Percentiles rank a stretch among this genome's conserved stretches.
Conservation (phyloP, 2,329 filamentous ascomycete species). For the Bertia moriformis region DNA sequence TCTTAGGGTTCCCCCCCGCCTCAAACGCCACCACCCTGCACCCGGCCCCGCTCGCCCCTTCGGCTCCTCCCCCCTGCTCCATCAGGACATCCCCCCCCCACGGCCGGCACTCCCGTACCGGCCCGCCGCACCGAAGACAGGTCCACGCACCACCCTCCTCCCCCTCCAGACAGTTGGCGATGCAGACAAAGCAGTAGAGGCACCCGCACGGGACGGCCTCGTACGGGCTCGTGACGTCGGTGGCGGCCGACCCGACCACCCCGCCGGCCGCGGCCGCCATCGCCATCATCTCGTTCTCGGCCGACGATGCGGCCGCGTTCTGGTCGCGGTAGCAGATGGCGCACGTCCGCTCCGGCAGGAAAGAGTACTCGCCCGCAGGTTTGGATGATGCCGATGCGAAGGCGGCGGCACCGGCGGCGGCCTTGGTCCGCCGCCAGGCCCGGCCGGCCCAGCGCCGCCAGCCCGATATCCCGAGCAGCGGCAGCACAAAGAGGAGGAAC, state of each 20-base stretch:
- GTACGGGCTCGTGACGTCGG: slow-evolving; percentile 92
- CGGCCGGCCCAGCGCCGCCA: slow-evolving; percentile 84
- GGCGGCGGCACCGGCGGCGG: slow-evolving; percentile 30
- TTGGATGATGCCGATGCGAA: too few species aligned
- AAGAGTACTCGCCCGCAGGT: slow-evolving; percentile 61
- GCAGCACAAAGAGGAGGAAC: slow-evolving; percentile 92
- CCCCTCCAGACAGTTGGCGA: slow-evolving; percentile 73
- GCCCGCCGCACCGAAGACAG: slow-evolving; percentile 74
- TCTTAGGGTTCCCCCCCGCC: too few species aligned
- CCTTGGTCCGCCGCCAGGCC: slow-evolving; percentile 67
- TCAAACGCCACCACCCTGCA: not conserved
- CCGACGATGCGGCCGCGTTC: not conserved
- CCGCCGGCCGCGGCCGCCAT: slow-evolving; percentile 58
- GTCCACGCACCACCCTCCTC: slow-evolving; percentile 92
- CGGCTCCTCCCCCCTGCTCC: too few species aligned
- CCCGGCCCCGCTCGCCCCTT: not conserved
- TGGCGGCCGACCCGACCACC: slow-evolving; percentile 74
- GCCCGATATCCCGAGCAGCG: slow-evolving; percentile 81
- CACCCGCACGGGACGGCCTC: slow-evolving; percentile 79
- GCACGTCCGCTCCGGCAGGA: slow-evolving; percentile 84
- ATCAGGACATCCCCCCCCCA: slow-evolving; percentile 84
- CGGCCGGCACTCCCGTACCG: slow-evolving; percentile 72
- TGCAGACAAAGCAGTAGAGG: slow-evolving; percentile 88
- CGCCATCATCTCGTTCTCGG: slow-evolving; percentile 44
- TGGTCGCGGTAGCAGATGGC: slow-evolving; percentile 95